Evolutionary conservation across 345 rosid genomes (phyloP).

Genomic region (Gossypium longicalyx): DNA sequence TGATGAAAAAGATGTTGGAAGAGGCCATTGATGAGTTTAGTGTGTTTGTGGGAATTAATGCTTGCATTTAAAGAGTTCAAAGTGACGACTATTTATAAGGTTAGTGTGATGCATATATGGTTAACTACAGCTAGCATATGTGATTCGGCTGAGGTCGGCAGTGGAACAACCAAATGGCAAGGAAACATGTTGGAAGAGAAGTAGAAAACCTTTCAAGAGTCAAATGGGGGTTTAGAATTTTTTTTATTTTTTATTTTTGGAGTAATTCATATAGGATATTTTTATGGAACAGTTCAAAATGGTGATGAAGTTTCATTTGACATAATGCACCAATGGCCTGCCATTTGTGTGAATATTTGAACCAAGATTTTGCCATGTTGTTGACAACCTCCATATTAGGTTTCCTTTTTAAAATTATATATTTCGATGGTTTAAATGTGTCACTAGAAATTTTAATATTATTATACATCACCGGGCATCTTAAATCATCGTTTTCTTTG

Average conservation of each 20-base stretch:
- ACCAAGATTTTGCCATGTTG: neutral
- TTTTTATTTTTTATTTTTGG: neutral
- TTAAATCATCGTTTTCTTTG: too few species aligned
- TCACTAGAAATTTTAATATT: too few species aligned
- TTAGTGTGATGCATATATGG: constrained; percentile 1
- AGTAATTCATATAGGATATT: neutral
- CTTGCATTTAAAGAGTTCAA: neutral
- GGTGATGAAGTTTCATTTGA: neutral
- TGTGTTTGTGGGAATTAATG: neutral
- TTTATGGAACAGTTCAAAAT: neutral
- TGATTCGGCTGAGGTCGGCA: constrained; percentile 15
- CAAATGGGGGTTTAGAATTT: neutral
- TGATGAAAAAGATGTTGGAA: constrained; percentile 18
- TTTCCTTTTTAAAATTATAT: too few species aligned
- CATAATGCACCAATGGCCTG: neutral
- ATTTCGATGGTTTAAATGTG: too few species aligned
- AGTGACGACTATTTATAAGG: constrained; percentile 10
- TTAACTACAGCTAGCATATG: neutral
- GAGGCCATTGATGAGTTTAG: constrained; percentile 25
- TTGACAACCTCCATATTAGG: neutral
- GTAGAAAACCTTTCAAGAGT: neutral
- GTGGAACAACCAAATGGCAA: neutral
- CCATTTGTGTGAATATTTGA: neutral
- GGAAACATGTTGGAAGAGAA: neutral
- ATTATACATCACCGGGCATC: too few species aligned